A percentile compares a stretch with the other conserved stretches of the same genome.
Evolutionary conservation across 306 rosid genomes (phyloP).

Genomic region (Cyclanthera cordifolia): DNA sequence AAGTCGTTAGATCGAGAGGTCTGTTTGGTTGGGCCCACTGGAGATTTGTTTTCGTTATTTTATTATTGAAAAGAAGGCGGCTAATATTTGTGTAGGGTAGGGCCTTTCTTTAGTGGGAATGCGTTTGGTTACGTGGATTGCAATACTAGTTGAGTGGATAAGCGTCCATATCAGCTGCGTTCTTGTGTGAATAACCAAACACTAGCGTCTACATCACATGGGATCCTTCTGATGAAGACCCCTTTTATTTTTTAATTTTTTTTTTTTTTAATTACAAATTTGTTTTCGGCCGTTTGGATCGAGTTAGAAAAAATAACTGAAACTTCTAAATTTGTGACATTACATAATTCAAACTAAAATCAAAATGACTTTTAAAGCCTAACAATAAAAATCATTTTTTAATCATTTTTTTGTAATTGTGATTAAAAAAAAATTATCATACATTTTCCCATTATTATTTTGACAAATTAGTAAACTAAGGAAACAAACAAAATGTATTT

Average conservation of each 20-base stretch:
- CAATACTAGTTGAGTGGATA: background rate
- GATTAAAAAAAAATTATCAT: too few relatives aligned
- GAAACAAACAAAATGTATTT: too few relatives aligned
- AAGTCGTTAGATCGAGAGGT: background rate
- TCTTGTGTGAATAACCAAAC: background rate
- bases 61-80: background rate
- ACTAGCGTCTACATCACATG: background rate
- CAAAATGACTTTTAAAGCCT: too few relatives aligned
- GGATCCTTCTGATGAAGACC: background rate
- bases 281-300: too few relatives aligned
- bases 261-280: too few relatives aligned
- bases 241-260: background rate
- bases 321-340: too few relatives aligned
- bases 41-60: background rate
- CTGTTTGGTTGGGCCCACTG: background rate
- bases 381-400: too few relatives aligned
- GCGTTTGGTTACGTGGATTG: conserved; percentile 10
- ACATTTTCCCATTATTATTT: too few relatives aligned
- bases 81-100: background rate
- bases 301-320: too few relatives aligned
- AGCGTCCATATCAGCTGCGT: background rate
- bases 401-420: too few relatives aligned
- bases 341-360: too few relatives aligned
- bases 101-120: background rate
- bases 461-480: too few relatives aligned